phyloP scores from a whole-genome alignment of 306 rosid genomes.

The Hippophae tibetana region DNA sequence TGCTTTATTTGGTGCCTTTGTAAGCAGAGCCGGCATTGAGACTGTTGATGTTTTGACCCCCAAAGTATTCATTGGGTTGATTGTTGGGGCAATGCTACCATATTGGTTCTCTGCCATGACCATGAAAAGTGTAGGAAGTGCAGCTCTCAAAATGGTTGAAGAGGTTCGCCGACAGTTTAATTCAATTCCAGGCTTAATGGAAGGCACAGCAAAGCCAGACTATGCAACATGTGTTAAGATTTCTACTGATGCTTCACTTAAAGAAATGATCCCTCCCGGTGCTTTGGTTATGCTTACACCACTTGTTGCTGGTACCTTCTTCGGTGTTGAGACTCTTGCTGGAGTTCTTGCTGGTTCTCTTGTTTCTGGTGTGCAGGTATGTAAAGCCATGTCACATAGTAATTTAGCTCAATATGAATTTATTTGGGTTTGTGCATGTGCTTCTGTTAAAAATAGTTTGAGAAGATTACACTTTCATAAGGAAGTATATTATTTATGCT shows the following conservation, averaged over 20 bases:
- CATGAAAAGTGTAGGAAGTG: slow-evolving; percentile 66
- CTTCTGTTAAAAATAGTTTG: neutral
- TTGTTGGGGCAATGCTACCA: slow-evolving; percentile 70
- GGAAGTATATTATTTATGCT: too few species aligned
- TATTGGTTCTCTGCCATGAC: slow-evolving; percentile 75
- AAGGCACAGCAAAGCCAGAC: slow-evolving; percentile 58
- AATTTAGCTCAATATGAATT: neutral
- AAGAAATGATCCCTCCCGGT: slow-evolving; percentile 69
- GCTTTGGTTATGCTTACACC: slow-evolving; percentile 61
- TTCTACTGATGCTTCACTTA: slow-evolving; percentile 60
- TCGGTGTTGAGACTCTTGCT: slow-evolving; percentile 64
- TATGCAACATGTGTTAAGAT: slow-evolving; percentile 62
- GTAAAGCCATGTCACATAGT: neutral
- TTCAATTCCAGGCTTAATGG: slow-evolving; percentile 42
- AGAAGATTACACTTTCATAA: neutral
- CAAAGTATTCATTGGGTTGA: slow-evolving; percentile 57
- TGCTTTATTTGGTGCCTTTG: slow-evolving; percentile 61
- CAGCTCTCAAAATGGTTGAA: slow-evolving; percentile 74
- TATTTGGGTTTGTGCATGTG: neutral
- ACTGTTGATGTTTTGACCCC: slow-evolving; percentile 52
- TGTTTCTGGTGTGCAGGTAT: slow-evolving; percentile 72
- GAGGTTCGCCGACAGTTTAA: slow-evolving; percentile 61
- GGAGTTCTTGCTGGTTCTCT: slow-evolving; percentile 69
- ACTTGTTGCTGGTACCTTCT: slow-evolving; percentile 56
- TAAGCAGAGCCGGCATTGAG: slow-evolving; percentile 51